Evolutionary conservation across 2,329 filamentous ascomycete species (phyloP).

Genomic region (Fusarium sp.): DNA sequence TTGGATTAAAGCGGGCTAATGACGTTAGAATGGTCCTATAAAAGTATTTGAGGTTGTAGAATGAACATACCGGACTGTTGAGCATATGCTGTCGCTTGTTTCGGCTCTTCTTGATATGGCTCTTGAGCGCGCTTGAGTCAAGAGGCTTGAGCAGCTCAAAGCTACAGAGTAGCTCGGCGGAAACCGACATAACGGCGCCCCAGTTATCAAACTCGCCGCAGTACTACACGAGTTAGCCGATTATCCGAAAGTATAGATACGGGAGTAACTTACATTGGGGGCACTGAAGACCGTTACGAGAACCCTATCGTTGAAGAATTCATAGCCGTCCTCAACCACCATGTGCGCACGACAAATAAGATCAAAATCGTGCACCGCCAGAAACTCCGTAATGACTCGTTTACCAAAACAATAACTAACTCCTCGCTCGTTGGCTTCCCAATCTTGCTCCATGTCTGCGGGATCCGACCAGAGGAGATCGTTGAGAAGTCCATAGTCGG

Average conservation of each 20-base stretch:
- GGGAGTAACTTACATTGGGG: slow-evolving; percentile 81
- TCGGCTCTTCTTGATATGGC: slow-evolving; percentile 97
- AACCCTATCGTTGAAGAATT: slow-evolving; percentile 96
- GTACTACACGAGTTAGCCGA: slow-evolving; percentile 71
- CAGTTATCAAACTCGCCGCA: slow-evolving; percentile 99
- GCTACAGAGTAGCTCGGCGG: slow-evolving; percentile 90
- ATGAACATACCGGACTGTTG: slow-evolving; percentile 88
- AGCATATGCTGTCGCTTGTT: slow-evolving; percentile 95
- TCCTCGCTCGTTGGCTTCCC: slow-evolving; percentile 96
- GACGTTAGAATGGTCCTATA: slow-evolving; percentile 16
- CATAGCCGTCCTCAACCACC: slow-evolving; percentile 99
- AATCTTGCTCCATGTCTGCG: slow-evolving; percentile 97
- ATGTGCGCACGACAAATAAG: slow-evolving; percentile 97
- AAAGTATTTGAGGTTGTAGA: background rate
- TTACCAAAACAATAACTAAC: slow-evolving; percentile 99
- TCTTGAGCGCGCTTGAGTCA: slow-evolving; percentile 96
- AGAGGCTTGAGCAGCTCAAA: slow-evolving; percentile 97
- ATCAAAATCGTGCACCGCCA: slow-evolving; percentile 95
- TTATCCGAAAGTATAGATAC: background rate
- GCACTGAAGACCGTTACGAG: slow-evolving; percentile 98
- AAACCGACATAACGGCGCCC: slow-evolving; percentile 99
- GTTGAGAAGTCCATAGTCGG: slow-evolving; percentile 94
- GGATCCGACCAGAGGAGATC: slow-evolving; percentile 98
- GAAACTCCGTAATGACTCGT: slow-evolving; percentile 96
- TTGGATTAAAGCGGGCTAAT: slow-evolving; percentile 66